These are phyloP conservation scores for Cicer yamashitae DNA, from an alignment of 306 rosid genomes.

Conservation along the genomic window DNA sequence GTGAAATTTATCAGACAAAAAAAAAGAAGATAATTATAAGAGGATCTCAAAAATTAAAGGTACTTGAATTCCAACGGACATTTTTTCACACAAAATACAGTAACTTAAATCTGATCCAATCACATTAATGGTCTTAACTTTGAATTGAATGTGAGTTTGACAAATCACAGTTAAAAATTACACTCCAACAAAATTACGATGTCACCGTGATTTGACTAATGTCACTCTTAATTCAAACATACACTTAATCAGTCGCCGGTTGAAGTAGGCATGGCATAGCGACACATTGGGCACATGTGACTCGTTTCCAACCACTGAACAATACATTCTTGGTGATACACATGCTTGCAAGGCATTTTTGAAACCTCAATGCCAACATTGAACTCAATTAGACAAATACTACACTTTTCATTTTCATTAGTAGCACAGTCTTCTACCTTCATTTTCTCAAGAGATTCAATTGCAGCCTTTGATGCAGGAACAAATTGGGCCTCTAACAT, in stretches of 20 bases:
- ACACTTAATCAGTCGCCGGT: background rate
- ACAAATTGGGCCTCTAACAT: background rate
- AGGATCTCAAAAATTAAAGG: background rate
- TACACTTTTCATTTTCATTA: background rate
- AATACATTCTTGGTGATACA: constrained; percentile 37
- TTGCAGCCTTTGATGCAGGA: constrained; percentile 34
- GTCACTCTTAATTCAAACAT: too few relatives aligned
- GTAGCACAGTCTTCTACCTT: background rate
- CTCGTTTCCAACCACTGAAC: constrained; percentile 16
- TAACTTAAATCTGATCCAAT: background rate
- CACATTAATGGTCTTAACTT: background rate
- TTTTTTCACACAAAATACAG: background rate
- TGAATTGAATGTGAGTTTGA: too few relatives aligned
- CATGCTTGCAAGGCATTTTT: constrained; percentile 35
- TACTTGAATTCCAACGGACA: background rate
- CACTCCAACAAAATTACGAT: too few relatives aligned
- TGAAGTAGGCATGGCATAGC: constrained; percentile 11
- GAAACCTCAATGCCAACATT: background rate
- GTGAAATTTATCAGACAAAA: too few relatives aligned
- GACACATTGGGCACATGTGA: constrained; percentile 39
- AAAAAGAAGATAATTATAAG: background rate
- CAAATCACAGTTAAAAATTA: too few relatives aligned
- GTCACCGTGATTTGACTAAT: too few relatives aligned
- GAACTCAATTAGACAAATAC: constrained; percentile 16
- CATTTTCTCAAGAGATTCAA: constrained; percentile 31